These are phyloP conservation scores for Chiua virens DNA, from an alignment of 768 basidiomycete genomes.

Conservation along the genomic window DNA sequence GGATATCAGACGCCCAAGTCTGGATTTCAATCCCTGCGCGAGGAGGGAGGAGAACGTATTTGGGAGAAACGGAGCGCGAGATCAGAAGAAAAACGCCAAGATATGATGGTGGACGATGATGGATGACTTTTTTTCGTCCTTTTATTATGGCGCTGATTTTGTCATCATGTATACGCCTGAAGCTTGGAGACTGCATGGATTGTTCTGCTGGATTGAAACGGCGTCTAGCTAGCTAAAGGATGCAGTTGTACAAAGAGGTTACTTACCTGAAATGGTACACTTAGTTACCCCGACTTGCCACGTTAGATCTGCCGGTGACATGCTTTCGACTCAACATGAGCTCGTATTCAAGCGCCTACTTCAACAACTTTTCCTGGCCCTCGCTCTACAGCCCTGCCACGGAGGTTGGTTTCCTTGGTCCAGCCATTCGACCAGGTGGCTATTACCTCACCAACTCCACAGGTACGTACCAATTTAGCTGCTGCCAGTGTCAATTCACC, in stretches of 20 bases:
- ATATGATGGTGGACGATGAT: constrained; percentile 20
- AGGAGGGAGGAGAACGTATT: constrained; percentile 1
- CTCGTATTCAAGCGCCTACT: neutral
- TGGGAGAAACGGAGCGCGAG: constrained; percentile 7
- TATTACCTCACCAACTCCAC: constrained; percentile 36
- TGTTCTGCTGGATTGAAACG: too few relatives aligned
- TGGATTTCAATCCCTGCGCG: constrained; percentile 2
- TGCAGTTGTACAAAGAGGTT: neutral
- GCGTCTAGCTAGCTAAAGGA: constrained; percentile 3
- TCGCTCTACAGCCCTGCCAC: constrained; percentile 38
- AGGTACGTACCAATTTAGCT: constrained; percentile 20
- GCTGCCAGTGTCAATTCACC: neutral
- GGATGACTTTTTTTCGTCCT: constrained; percentile 1
- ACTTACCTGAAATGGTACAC: constrained; percentile 2
- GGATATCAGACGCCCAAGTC: constrained; percentile 26
- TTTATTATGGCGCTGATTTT: neutral
- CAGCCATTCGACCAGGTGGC: constrained; percentile 33
- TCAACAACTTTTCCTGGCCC: constrained; percentile 33
- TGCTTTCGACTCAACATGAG: neutral
- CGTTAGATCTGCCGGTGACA: too few relatives aligned
- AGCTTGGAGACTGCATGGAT: neutral
- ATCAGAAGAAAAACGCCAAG: constrained; percentile 4
- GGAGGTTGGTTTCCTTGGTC: constrained; percentile 30
- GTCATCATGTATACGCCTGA: neutral
- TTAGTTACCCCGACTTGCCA: too few relatives aligned